phyloP scores from a whole-genome alignment of 2,329 filamentous ascomycete species.

The Alternaria angustiovoidea region DNA sequence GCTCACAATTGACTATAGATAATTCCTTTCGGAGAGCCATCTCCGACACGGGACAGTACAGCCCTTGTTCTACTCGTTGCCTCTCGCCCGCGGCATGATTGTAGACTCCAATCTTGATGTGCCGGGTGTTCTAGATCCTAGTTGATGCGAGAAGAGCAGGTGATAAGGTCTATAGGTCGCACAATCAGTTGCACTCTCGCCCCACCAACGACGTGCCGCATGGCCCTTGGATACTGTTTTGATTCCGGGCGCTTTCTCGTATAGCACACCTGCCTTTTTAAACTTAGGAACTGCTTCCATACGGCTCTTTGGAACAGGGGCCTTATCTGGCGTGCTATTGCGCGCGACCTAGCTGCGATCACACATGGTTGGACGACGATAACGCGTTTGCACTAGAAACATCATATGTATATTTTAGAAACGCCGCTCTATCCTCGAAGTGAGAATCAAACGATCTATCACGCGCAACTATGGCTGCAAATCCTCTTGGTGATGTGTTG shows the following conservation, averaged over 20 bases:
- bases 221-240: neutral
- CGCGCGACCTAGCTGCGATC: slow-evolving; percentile 7
- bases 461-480: slow-evolving; percentile 17
- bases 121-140: neutral
- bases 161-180: neutral
- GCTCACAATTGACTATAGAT: neutral
- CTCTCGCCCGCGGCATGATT: neutral
- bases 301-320: slow-evolving; percentile 4
- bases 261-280: slow-evolving; percentile 19
- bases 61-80: neutral
- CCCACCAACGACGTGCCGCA: neutral
- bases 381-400: slow-evolving; percentile 5
- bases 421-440: neutral
- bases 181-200: neutral
- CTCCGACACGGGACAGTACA: neutral
- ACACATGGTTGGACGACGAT: slow-evolving; percentile 3
- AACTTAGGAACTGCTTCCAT: slow-evolving; percentile 8
- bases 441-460: neutral
- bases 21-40: neutral
- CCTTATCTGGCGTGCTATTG: slow-evolving; percentile 7
- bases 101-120: neutral
- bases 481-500: slow-evolving; percentile 20
- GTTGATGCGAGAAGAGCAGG: neutral
- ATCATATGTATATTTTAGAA: neutral
- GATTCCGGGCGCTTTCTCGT: neutral